A percentile compares a stretch with the other conserved stretches of the same genome.
phyloP scores from a whole-genome alignment of 352 stramenopile genomes.

The Globisporangium cystogenes region DNA sequence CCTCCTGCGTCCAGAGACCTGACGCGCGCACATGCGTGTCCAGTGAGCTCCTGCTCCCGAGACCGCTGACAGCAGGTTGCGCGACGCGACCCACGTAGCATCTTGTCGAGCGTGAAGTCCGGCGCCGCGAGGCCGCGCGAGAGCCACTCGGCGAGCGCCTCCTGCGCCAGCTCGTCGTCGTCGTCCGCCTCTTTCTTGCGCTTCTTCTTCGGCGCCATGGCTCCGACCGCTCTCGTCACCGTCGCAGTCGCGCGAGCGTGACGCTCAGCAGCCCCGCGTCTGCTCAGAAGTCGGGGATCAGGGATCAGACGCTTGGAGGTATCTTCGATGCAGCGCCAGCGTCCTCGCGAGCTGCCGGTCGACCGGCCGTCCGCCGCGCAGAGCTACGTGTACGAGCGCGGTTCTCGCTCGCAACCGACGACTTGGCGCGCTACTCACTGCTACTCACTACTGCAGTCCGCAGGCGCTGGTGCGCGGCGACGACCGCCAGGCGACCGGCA shows the following conservation, averaged over 20 bases:
- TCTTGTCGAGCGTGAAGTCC: constrained; percentile 78
- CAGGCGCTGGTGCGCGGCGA: constrained; percentile 23
- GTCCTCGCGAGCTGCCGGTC: constrained; percentile 55
- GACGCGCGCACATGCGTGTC: neutral
- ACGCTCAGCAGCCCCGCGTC: too few relatives aligned
- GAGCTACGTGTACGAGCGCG: constrained; percentile 35
- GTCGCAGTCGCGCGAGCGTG: neutral
- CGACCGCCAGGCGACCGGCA: constrained; percentile 7
- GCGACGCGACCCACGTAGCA: constrained; percentile 47
- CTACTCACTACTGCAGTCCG: too few relatives aligned
- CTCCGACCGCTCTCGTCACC: neutral
- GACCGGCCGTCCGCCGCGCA: constrained; percentile 48
- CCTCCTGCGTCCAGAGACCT: constrained; percentile 72
- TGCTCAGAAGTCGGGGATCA: too few relatives aligned
- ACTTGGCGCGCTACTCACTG: too few relatives aligned
- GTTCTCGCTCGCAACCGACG: too few relatives aligned
- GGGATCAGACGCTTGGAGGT: too few relatives aligned
- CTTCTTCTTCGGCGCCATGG: constrained; percentile 17
- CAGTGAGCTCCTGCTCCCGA: neutral
- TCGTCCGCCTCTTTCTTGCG: constrained; percentile 14
- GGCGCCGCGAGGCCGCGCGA: constrained; percentile 42
- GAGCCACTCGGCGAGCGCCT: constrained; percentile 73
- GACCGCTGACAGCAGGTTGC: too few relatives aligned
- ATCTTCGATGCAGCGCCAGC: constrained; percentile 10
- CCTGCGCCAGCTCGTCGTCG: constrained; percentile 55